Evolutionary conservation across 305 asterid genomes (phyloP).

Genomic region (Fraxinus nigra): DNA sequence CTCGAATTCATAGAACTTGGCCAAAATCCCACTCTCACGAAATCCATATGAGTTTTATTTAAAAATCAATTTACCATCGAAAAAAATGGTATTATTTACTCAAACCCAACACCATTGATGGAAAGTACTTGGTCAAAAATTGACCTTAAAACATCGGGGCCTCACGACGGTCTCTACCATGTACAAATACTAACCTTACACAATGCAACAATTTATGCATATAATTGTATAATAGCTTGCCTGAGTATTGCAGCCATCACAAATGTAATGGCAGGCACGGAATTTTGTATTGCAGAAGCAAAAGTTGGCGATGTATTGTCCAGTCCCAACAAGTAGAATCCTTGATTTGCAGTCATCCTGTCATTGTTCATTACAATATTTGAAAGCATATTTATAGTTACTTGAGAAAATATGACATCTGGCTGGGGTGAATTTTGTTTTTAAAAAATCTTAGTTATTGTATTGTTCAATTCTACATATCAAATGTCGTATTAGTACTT

Average conservation of each 20-base stretch:
- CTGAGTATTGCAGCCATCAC: constrained; percentile 68
- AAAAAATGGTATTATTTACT: background rate
- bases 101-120: background rate
- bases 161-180: background rate
- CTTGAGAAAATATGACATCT: background rate
- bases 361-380: background rate
- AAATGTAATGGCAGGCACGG: constrained; percentile 15
- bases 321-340: constrained; percentile 88
- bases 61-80: too few relatives aligned
- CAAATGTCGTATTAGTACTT: background rate
- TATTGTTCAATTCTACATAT: background rate
- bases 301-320: constrained; percentile 94
- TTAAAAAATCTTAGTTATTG: background rate
- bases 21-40: background rate
- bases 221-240: constrained; percentile 31
- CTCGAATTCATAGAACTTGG: background rate
- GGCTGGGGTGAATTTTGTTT: background rate
- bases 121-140: background rate
- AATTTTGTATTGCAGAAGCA: constrained; percentile 70
- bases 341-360: constrained; percentile 97
- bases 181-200: background rate
- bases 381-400: background rate
- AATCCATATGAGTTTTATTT: too few relatives aligned
- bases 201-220: background rate
- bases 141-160: background rate